Evolutionary conservation across 1,139 yeast species (phyloP).

Genomic region (Yamadazyma aaseri): DNA sequence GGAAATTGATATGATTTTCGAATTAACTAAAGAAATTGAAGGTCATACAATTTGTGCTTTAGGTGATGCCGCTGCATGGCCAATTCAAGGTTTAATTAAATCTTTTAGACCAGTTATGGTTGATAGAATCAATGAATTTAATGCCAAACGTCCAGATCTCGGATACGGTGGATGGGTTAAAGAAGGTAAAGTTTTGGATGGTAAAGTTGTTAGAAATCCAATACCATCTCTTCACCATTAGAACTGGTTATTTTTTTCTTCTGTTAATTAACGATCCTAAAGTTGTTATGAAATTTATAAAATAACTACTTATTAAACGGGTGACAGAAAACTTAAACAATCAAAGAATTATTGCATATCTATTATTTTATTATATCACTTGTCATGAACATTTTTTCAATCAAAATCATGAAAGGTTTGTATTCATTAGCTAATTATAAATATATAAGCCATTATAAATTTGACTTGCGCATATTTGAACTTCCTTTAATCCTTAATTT

Average conservation of each 20-base stretch:
- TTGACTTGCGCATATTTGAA: too few species aligned
- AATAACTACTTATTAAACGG: too few species aligned
- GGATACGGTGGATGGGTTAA: slow-evolving; percentile 78
- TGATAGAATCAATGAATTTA: slow-evolving; percentile 60
- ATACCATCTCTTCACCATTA: slow-evolving; percentile 44
- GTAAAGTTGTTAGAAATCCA: slow-evolving; percentile 66
- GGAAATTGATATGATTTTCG: slow-evolving; percentile 81
- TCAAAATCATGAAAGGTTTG: slow-evolving; percentile 4
- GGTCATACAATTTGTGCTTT: slow-evolving; percentile 90
- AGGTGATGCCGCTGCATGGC: slow-evolving; percentile 95
- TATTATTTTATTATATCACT: slow-evolving; percentile 5
- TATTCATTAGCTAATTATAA: slow-evolving; percentile 6
- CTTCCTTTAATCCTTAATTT: background rate
- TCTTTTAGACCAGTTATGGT: slow-evolving; percentile 81
- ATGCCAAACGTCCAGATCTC: slow-evolving; percentile 40
- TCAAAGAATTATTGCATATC: slow-evolving; percentile 6
- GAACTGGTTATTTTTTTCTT: too few species aligned
- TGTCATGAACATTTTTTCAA: slow-evolving; percentile 3
- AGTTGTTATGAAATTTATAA: too few species aligned
- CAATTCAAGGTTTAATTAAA: slow-evolving; percentile 80
- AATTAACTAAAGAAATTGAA: slow-evolving; percentile 80
- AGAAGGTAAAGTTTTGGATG: slow-evolving; percentile 60
- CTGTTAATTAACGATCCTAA: too few species aligned
- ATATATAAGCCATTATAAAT: background rate
- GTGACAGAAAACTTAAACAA: background rate